phyloP scores from a whole-genome alignment of 2,329 filamentous ascomycete genomes.

The Westerdykella sp. region DNA sequence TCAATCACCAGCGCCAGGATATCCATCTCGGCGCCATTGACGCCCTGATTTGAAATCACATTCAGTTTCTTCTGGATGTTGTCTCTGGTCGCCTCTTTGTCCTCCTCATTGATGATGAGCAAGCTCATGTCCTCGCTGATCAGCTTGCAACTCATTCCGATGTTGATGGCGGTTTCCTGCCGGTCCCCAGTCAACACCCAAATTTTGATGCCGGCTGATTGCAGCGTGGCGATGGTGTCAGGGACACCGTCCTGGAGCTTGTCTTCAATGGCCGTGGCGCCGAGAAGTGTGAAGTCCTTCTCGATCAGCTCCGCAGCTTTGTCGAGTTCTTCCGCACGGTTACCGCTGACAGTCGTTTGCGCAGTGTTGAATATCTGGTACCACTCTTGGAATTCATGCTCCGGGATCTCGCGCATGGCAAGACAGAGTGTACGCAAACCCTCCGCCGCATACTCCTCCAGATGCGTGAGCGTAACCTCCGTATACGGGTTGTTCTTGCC shows the following conservation, averaged over 20 bases:
- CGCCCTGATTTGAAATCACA: slow-evolving; percentile 77
- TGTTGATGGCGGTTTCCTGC: slow-evolving; percentile 98
- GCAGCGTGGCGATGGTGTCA: slow-evolving; percentile 94
- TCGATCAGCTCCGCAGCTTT: slow-evolving; percentile 96
- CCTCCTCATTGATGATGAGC: slow-evolving; percentile 91
- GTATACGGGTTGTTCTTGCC: slow-evolving; percentile 73
- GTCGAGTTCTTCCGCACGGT: slow-evolving; percentile 88
- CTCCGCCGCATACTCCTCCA: slow-evolving; percentile 98
- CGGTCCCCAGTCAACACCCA: slow-evolving; percentile 97
- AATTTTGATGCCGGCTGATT: slow-evolving; percentile 95
- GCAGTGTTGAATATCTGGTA: slow-evolving; percentile 78
- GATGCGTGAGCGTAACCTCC: slow-evolving; percentile 82
- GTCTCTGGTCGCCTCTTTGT: slow-evolving; percentile 68
- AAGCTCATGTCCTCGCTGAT: slow-evolving; percentile 99
- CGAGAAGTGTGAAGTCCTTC: slow-evolving; percentile 81
- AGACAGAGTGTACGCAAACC: slow-evolving; percentile 91
- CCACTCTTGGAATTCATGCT: slow-evolving; percentile 87
- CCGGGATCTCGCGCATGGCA: slow-evolving; percentile 86
- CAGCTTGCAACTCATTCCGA: slow-evolving; percentile 98
- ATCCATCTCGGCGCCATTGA: slow-evolving; percentile 71
- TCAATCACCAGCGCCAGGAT: slow-evolving; percentile 90
- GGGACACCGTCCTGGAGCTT: slow-evolving; percentile 94
- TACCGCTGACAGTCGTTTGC: slow-evolving; percentile 83
- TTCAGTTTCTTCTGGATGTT: slow-evolving; percentile 92
- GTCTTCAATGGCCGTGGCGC: slow-evolving; percentile 96